These are phyloP conservation scores for Ophiostoma novo-ulmi DNA, from an alignment of 2,329 filamentous ascomycete species.

Conservation along the genomic window DNA sequence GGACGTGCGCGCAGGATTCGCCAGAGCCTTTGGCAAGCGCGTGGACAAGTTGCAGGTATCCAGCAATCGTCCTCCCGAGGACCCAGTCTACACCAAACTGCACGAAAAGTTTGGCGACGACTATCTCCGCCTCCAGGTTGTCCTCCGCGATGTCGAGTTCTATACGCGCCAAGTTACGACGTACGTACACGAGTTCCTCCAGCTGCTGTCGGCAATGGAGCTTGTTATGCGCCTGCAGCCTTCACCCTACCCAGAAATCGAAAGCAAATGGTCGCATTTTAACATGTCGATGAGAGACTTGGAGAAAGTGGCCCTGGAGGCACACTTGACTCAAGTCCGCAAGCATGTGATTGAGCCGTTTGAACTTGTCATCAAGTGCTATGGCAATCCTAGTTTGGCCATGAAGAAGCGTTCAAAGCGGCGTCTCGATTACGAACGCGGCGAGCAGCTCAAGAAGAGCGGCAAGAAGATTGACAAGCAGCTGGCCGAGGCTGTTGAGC, in stretches of 20 bases:
- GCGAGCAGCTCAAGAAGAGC: slow-evolving; percentile 67
- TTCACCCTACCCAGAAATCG: slow-evolving; percentile 73
- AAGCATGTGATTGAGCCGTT: slow-evolving; percentile 73
- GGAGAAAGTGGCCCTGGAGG: slow-evolving; percentile 72
- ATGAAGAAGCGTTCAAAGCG: slow-evolving; percentile 95
- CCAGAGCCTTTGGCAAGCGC: slow-evolving; percentile 83
- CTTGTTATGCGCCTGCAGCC: slow-evolving; percentile 68
- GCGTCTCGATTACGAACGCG: slow-evolving; percentile 82
- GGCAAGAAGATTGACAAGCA: slow-evolving; percentile 87
- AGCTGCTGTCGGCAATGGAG: slow-evolving; percentile 77
- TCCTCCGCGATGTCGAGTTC: slow-evolving; percentile 87
- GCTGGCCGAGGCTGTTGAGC: slow-evolving; percentile 74
- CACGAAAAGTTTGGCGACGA: slow-evolving; percentile 88
- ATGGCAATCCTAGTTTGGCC: slow-evolving; percentile 76
- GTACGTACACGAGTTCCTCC: slow-evolving; percentile 76
- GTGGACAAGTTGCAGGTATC: slow-evolving; percentile 76
- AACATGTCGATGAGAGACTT: slow-evolving; percentile 83
- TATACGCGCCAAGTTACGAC: slow-evolving; percentile 76
- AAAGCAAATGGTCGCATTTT: slow-evolving; percentile 91
- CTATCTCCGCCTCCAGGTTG: slow-evolving; percentile 85
- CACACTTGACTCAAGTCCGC: slow-evolving; percentile 61
- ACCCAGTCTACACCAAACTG: slow-evolving; percentile 72
- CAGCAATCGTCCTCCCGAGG: slow-evolving; percentile 60
- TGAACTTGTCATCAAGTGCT: slow-evolving; percentile 43
- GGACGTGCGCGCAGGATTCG: slow-evolving; percentile 75